Evolutionary conservation across 192 early-diverging fungal species (phyloP).

Genomic region (Backusella luteola): DNA sequence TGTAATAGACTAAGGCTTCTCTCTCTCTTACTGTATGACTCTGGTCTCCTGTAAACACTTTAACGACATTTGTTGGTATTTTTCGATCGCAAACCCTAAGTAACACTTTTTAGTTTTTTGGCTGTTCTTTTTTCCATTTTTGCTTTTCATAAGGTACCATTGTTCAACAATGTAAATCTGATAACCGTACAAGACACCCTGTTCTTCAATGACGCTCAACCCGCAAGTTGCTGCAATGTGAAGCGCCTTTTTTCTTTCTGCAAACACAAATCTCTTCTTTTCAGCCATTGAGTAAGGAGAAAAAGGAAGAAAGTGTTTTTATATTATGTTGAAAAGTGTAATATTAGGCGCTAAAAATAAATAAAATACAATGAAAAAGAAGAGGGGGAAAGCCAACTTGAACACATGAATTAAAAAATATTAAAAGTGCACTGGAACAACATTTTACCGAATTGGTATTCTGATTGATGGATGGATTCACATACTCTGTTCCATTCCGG

Average conservation of each 20-base stretch:
- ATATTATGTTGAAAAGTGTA: no score
- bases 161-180: conserved; percentile 49
- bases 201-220: conserved; percentile 20
- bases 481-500: no score
- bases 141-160: conserved; percentile 29
- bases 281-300: conserved; percentile 24
- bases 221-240: conserved; percentile 26
- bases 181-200: conserved; percentile 38
- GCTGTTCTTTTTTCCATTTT: neutral
- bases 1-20: neutral
- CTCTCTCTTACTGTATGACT: conserved; percentile 29
- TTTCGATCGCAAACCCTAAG: conserved; percentile 43
- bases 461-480: no score
- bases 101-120: neutral
- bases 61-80: conserved; percentile 39
- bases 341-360: no score
- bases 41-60: conserved; percentile 43
- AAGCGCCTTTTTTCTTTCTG: conserved; percentile 27
- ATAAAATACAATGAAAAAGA: no score
- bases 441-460: no score
- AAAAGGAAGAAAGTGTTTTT: no score
- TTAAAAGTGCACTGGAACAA: no score
- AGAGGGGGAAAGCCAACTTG: no score
- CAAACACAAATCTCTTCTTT: conserved; percentile 37
- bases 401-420: no score